These are phyloP conservation scores for Hyphopichia wangnamkhiaoensis DNA, from an alignment of 1,139 yeast genomes.

Conservation along the genomic window DNA sequence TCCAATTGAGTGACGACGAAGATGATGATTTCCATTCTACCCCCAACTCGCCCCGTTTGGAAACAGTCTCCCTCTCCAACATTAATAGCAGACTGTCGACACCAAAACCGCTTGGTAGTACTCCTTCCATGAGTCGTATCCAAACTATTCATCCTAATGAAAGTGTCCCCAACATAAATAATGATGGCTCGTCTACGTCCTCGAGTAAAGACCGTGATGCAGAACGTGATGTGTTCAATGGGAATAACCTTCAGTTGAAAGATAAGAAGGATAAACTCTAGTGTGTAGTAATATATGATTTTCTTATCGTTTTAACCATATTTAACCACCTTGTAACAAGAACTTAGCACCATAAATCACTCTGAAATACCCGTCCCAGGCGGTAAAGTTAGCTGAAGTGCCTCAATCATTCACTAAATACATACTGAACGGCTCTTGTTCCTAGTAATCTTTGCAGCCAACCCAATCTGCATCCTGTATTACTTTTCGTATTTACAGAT, in stretches of 20 bases:
- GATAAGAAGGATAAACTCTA: not conserved
- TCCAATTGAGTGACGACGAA: not conserved
- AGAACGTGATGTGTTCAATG: not conserved
- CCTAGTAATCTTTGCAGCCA: no score
- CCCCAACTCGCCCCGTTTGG: slow-evolving; percentile 9
- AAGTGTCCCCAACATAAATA: no score
- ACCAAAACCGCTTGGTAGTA: slow-evolving; percentile 14
- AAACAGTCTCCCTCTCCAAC: not conserved
- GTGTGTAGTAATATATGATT: no score
- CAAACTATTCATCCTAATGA: slow-evolving; percentile 18
- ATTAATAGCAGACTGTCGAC: slow-evolving; percentile 17
- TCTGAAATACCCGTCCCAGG: no score
- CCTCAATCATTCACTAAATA: no score
- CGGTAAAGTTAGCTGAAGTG: no score
- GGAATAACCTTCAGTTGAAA: not conserved
- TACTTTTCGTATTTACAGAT: no score
- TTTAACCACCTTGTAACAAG: no score
- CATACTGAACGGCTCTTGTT: no score
- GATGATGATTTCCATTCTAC: not conserved
- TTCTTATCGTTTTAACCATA: no score
- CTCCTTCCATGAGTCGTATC: slow-evolving; percentile 20
- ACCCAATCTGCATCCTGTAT: no score
- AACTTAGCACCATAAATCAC: no score
- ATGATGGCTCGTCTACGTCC: not conserved
- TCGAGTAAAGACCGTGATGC: not conserved